These are phyloP conservation scores for Suillus hirtellus DNA, from an alignment of 768 basidiomycete species.

Conservation along the genomic window DNA sequence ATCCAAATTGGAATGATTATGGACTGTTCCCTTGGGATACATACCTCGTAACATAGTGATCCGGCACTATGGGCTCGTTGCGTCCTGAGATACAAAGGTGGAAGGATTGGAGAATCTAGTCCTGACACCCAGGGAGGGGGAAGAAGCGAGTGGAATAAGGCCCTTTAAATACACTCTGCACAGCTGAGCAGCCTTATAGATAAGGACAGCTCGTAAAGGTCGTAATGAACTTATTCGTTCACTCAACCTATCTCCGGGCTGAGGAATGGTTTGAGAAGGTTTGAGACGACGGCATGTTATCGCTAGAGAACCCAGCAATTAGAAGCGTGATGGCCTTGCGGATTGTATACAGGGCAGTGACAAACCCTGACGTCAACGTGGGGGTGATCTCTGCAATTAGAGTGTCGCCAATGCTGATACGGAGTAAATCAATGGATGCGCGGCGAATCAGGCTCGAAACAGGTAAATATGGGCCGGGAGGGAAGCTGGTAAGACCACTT, in stretches of 20 bases:
- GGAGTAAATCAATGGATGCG: slow-evolving; percentile 15
- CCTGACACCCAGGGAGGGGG: background rate
- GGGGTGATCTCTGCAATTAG: background rate
- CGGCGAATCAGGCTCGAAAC: slow-evolving; percentile 31
- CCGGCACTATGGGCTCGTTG: background rate
- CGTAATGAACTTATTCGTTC: slow-evolving; percentile 30
- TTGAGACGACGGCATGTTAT: slow-evolving; percentile 31
- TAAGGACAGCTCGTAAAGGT: slow-evolving; percentile 34
- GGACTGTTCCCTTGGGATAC: slow-evolving; percentile 22
- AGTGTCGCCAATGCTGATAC: background rate
- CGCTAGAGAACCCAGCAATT: slow-evolving; percentile 35
- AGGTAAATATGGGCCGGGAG: slow-evolving; percentile 31
- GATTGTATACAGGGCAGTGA: slow-evolving; percentile 24
- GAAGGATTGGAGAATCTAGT: background rate
- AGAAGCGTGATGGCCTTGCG: slow-evolving; percentile 39
- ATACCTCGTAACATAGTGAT: slow-evolving; percentile 33
- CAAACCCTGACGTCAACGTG: slow-evolving; percentile 26
- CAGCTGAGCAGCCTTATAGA: slow-evolving; percentile 34
- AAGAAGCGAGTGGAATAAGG: slow-evolving; percentile 13
- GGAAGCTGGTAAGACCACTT: slow-evolving; percentile 23
- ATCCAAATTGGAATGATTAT: slow-evolving; percentile 12
- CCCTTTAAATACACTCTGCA: slow-evolving; percentile 33
- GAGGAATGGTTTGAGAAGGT: slow-evolving; percentile 20
- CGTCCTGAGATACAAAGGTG: background rate
- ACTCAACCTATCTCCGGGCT: slow-evolving; percentile 28